These are phyloP conservation scores for Ascomycota sp. DNA, from an alignment of 2,329 filamentous ascomycete genomes.

Conservation along the genomic window DNA sequence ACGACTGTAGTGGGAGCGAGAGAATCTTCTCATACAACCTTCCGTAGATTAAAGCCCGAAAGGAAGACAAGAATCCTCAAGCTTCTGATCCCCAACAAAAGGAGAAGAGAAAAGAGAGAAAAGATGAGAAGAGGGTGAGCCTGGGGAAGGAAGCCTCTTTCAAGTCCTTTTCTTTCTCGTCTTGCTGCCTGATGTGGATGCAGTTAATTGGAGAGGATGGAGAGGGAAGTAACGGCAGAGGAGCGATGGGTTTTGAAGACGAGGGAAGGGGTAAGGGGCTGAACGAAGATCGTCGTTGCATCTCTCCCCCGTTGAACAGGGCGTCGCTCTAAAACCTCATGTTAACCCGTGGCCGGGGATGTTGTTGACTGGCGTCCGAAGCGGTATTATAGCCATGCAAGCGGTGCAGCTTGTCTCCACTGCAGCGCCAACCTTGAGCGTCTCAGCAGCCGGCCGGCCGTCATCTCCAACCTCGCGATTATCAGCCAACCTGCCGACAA, in stretches of 20 bases:
- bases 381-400: conserved; percentile 7
- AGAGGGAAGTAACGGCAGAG: conserved; percentile 11
- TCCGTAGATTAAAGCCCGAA: conserved; percentile 39
- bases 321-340: conserved; percentile 7
- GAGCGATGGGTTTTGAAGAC: conserved; percentile 19
- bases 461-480: background rate
- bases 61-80: conserved; percentile 50
- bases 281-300: conserved; percentile 1
- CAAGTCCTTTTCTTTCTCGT: conserved; percentile 15
- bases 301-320: conserved; percentile 5
- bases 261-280: conserved; percentile 5
- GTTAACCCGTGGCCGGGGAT: conserved; percentile 5
- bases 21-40: conserved; percentile 44
- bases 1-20: conserved; percentile 53
- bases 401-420: conserved; percentile 5
- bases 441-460: conserved; percentile 3
- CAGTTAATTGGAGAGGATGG: conserved; percentile 17
- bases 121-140: conserved; percentile 10
- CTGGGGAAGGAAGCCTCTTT: conserved; percentile 12
- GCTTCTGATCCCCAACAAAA: conserved; percentile 37
- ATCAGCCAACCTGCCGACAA: conserved; percentile 1
- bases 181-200: conserved; percentile 13
- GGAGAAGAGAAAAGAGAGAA: conserved; percentile 27
- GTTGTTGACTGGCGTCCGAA: conserved; percentile 9
- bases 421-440: conserved; percentile 2